Evolutionary conservation across 768 basidiomycete species (phyloP), one percentile per base, ranked within the genome.

Genomic region (Rhizopogon sp.): DNA sequence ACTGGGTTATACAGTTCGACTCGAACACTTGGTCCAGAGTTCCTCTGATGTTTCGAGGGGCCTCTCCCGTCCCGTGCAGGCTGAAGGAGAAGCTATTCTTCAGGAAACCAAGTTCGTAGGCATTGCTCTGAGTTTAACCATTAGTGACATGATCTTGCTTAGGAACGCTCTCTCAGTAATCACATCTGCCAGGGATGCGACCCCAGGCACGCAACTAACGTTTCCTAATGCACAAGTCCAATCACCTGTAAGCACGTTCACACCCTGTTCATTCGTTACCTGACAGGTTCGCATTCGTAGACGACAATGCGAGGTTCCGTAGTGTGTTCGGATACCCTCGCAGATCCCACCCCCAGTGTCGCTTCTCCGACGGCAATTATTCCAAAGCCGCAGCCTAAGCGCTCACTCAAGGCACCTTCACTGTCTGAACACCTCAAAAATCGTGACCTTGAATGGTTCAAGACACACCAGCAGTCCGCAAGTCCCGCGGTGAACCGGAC

Each of bases 361-460:
- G 13, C 35, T 37, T 29, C 58, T 8, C 14, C 54, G 6, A 35
- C 52, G 33, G 50, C 14, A 28, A 17, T 7, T 22, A 11, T 50
- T 6, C 29, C 49, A 13, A 69, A 60, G 20, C 70, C 62, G 39
- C 64, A 70, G 3, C 68, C 70, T 11, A 70, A 60, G 43, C 68
- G 68, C 25, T 31, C 39, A 31, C 58, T 60, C 39, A 60, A 49
- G 46, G 20, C 17, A 55, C 53, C 59, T 3, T 63, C 65, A 20
- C 56, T 70, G 31, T 33, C 61, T 6, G 63, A 65, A 16, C 59
- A 58, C 8, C 56, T 71, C 13, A 43, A 62, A 35, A 62, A 66
- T 13, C 68, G 68, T 39, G 68, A 70, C 40, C 58, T 70, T 39
- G 62, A 68, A 41, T 70, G 65, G 62, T 71, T 61, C 28, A 70